Evolutionary conservation across 495 filamentous ascomycete species (phyloP).

Genomic region (Hypoxylon cercidicola): DNA sequence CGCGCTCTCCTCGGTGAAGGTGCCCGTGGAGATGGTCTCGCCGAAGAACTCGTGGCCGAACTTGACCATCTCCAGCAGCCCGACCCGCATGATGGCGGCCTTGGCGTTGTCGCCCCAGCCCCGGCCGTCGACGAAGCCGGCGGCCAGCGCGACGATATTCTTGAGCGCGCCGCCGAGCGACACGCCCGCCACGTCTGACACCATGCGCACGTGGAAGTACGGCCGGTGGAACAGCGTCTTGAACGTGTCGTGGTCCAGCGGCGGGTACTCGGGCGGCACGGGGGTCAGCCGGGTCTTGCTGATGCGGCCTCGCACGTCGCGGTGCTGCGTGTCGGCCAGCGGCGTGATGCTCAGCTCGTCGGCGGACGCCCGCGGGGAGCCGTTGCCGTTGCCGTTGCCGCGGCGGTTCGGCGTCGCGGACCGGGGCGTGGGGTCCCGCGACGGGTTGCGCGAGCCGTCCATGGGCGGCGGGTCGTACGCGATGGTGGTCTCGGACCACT

Average conservation of each 20-base stretch:
- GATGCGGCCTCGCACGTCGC: slow-evolving; percentile 68
- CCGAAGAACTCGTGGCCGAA: slow-evolving; percentile 95
- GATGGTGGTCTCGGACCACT: slow-evolving; percentile 96
- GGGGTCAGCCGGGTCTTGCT: slow-evolving; percentile 74
- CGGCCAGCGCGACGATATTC: slow-evolving; percentile 94
- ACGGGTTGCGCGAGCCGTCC: slow-evolving; percentile 75
- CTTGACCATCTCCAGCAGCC: slow-evolving; percentile 91
- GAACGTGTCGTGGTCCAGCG: slow-evolving; percentile 80
- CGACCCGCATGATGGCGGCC: slow-evolving; percentile 95
- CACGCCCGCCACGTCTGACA: slow-evolving; percentile 92
- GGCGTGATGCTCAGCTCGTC: slow-evolving; percentile 67
- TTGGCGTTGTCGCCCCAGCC: slow-evolving; percentile 99
- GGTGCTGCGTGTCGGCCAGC: slow-evolving; percentile 60
- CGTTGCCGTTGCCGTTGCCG: no score
- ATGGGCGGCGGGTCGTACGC: slow-evolving; percentile 94
- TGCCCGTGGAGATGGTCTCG: slow-evolving; percentile 77
- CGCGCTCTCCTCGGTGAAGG: slow-evolving; percentile 95
- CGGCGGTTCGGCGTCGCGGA: slow-evolving; percentile 64
- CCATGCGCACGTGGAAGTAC: slow-evolving; percentile 96
- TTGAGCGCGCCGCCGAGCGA: slow-evolving; percentile 96
- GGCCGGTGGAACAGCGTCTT: slow-evolving; percentile 92
- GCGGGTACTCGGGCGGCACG: slow-evolving; percentile 80
- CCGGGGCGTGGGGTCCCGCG: slow-evolving; percentile 71
- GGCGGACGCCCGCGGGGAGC: slow-evolving; percentile 53
- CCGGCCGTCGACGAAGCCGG: slow-evolving; percentile 93